Percentiles rank a stretch among this genome's conserved stretches.
These are phyloP conservation scores for Stylosanthes scabra DNA, from an alignment of 331 rosid genomes.

Conservation along the genomic window DNA sequence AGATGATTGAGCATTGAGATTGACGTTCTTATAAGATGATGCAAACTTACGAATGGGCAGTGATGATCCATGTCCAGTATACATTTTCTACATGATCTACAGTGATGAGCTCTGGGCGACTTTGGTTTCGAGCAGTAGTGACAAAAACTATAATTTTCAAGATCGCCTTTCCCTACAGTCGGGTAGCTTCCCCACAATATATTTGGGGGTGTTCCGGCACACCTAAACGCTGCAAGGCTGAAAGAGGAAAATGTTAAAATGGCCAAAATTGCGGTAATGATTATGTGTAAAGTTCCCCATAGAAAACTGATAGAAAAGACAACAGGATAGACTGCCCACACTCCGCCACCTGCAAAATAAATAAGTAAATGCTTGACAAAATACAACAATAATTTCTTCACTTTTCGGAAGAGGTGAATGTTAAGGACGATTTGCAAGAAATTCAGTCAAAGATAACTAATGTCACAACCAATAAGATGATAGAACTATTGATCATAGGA, in stretches of 20 bases:
- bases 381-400: conserved; percentile 24
- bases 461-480: conserved; percentile 3
- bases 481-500: conserved; percentile 12
- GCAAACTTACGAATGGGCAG: conserved; percentile 97
- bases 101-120: conserved; percentile 95
- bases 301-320: conserved; percentile 69
- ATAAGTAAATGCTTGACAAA: conserved; percentile 18
- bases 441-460: neutral
- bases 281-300: conserved; percentile 71
- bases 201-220: conserved; percentile 85
- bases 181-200: conserved; percentile 93
- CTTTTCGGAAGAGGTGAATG: conserved; percentile 14
- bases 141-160: conserved; percentile 85
- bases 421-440: neutral
- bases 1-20: conserved; percentile 20
- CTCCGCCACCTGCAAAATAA: conserved; percentile 85
- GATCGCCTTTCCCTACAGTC: conserved; percentile 77
- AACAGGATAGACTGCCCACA: conserved; percentile 79
- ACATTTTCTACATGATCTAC: conserved; percentile 87
- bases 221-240: conserved; percentile 74
- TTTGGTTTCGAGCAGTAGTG: conserved; percentile 85
- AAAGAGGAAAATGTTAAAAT: conserved; percentile 69
- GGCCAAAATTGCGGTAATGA: conserved; percentile 62
- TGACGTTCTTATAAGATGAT: conserved; percentile 36
- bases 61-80: conserved; percentile 98